Evolutionary conservation across 345 rosid genomes (phyloP).

Genomic region (Populus tremula): DNA sequence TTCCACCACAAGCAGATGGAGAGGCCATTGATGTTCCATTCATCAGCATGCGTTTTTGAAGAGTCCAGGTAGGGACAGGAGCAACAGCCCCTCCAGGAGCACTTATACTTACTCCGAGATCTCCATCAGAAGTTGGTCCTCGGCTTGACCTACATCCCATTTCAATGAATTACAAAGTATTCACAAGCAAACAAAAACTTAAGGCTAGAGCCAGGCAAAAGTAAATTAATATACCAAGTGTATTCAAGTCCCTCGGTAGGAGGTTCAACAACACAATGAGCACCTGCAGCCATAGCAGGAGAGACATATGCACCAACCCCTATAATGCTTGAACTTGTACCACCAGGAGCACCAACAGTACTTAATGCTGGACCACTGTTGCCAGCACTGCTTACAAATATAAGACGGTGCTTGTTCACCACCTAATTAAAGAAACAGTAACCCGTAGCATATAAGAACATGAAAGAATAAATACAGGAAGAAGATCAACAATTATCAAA

Average conservation of each 20-base stretch:
- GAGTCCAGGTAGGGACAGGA: conserved; percentile 99
- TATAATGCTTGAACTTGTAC: conserved; percentile 89
- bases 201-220: conserved; percentile 12
- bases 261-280: conserved; percentile 93
- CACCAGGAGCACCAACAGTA: conserved; percentile 99
- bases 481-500: background rate
- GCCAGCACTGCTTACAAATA: conserved; percentile 98
- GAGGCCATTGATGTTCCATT: conserved; percentile 99
- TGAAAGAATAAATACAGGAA: conserved; percentile 16
- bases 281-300: conserved; percentile 97
- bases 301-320: conserved; percentile 98
- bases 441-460: conserved; percentile 13
- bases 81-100: conserved; percentile 99
- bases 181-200: conserved; percentile 14
- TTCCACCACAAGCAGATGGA: conserved; percentile 99
- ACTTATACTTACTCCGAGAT: conserved; percentile 88
- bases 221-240: conserved; percentile 62
- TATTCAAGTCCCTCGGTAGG: conserved; percentile 88
- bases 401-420: conserved; percentile 77
- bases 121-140: conserved; percentile 97
- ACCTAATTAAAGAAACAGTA: conserved; percentile 45
- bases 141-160: conserved; percentile 83
- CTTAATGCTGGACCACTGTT: conserved; percentile 95
- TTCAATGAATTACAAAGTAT: conserved; percentile 18
- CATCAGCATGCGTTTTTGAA: conserved; percentile 97